Evolutionary conservation across 768 basidiomycete species (phyloP).

Genomic region (Tricholoma saponaceum): DNA sequence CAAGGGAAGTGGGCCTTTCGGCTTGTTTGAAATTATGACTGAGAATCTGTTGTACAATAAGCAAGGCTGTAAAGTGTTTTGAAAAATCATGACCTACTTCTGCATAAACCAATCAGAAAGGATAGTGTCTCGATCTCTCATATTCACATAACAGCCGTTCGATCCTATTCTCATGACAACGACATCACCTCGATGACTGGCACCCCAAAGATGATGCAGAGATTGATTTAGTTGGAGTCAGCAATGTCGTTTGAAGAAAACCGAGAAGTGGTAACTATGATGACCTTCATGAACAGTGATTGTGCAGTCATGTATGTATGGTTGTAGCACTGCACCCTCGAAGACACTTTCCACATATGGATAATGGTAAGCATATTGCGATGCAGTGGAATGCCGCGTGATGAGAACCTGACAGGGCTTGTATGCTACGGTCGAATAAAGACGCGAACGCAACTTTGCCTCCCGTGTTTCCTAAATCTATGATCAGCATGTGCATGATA

Average conservation of each 20-base stretch:
- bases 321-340: neutral
- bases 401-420: neutral
- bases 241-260: slow-evolving; percentile 2
- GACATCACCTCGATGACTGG: neutral
- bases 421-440: neutral
- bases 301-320: slow-evolving; percentile 1
- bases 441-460: neutral
- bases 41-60: neutral
- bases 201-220: neutral
- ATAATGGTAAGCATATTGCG: neutral
- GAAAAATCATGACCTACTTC: neutral
- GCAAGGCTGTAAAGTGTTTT: neutral
- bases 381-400: neutral
- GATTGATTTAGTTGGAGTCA: neutral
- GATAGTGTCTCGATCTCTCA: slow-evolving; percentile 2
- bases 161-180: neutral
- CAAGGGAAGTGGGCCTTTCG: neutral
- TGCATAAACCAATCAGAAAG: slow-evolving; percentile 1
- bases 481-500: neutral
- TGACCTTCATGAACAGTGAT: neutral
- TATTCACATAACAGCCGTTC: neutral
- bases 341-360: slow-evolving; percentile 1
- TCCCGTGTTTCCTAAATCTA: neutral
- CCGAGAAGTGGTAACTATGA: neutral
- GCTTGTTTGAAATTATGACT: neutral